These are phyloP conservation scores for Haplosporangium sp. DNA, from an alignment of 371 early-diverging fungal genomes.

Conservation along the genomic window DNA sequence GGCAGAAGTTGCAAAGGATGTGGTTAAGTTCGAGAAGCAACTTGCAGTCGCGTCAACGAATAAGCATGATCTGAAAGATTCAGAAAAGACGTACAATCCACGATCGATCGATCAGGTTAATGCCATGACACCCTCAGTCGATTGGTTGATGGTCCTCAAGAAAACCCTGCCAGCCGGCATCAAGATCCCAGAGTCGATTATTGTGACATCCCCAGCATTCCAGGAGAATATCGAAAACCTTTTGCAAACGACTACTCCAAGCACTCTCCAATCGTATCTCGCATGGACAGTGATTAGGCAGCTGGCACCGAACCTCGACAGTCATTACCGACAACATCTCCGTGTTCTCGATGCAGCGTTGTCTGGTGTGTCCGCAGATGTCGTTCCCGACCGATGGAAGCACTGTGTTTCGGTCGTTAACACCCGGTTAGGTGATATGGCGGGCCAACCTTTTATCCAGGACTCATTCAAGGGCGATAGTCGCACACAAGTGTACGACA, in stretches of 20 bases:
- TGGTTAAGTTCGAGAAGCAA: constrained; percentile 62
- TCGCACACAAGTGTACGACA: constrained; percentile 49
- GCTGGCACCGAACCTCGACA: constrained; percentile 47
- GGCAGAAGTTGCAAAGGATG: constrained; percentile 43
- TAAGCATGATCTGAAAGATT: constrained; percentile 62
- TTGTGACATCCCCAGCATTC: constrained; percentile 59
- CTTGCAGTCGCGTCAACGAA: constrained; percentile 55
- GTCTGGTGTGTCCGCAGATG: constrained; percentile 57
- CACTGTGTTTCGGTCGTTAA: constrained; percentile 59
- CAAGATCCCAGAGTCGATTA: constrained; percentile 45
- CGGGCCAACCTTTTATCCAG: constrained; percentile 67
- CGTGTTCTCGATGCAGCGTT: constrained; percentile 53
- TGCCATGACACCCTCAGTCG: constrained; percentile 55
- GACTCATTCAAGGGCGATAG: constrained; percentile 55
- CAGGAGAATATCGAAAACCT: constrained; percentile 54
- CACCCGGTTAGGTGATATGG: constrained; percentile 59
- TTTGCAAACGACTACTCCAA: constrained; percentile 37
- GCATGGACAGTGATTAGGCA: constrained; percentile 57
- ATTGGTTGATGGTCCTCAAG: constrained; percentile 58
- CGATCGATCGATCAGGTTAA: constrained; percentile 52
- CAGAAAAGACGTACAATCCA: constrained; percentile 64
- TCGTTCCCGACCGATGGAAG: constrained; percentile 58
- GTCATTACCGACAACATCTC: constrained; percentile 51
- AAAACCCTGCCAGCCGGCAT: constrained; percentile 44
- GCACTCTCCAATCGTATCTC: constrained; percentile 59